A percentile compares a stretch with the other conserved stretches of the same genome.
These are phyloP conservation scores for Artemisia tridentata DNA, from an alignment of 129 eudicot genomes.

Conservation along the genomic window DNA sequence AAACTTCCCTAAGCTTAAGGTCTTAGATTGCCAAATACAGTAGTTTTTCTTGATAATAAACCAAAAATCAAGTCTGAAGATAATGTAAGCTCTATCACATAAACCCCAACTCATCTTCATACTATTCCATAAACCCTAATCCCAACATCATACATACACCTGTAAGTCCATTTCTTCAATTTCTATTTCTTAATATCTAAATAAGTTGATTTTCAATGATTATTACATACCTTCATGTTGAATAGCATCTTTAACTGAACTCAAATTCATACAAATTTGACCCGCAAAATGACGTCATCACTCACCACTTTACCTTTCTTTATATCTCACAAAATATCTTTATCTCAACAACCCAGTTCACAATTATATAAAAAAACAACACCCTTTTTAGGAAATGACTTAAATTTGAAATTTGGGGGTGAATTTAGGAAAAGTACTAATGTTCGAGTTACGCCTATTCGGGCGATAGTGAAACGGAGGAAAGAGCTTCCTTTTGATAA, in stretches of 20 bases:
- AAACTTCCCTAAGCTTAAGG: slow-evolving; percentile 6
- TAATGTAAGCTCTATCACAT: not conserved
- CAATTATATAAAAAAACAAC: not conserved
- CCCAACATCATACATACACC: not conserved
- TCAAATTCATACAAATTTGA: slow-evolving; percentile 34
- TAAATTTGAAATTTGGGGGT: slow-evolving; percentile 28
- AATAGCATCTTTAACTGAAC: not conserved
- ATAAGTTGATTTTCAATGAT: not conserved
- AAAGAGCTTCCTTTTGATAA: slow-evolving; percentile 92
- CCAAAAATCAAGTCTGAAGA: not conserved
- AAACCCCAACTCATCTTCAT: not conserved
- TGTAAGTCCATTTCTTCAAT: slow-evolving; percentile 19
- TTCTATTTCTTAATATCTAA: not conserved
- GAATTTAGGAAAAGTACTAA: slow-evolving; percentile 38
- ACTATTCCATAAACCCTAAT: not conserved
- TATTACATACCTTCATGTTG: not conserved
- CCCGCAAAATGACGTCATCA: slow-evolving; percentile 40
- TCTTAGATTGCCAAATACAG: slow-evolving; percentile 4
- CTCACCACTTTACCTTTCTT: slow-evolving; percentile 51
- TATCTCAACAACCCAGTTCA: slow-evolving; percentile 34
- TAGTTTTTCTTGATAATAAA: not conserved
- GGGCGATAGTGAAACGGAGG: slow-evolving; percentile 83
- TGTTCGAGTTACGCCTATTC: slow-evolving; percentile 39
- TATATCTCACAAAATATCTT: slow-evolving; percentile 30
- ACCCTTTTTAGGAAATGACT: slow-evolving; percentile 49